phyloP scores from a whole-genome alignment of 768 basidiomycete genomes.

The Rhizopogon vesiculosus region DNA sequence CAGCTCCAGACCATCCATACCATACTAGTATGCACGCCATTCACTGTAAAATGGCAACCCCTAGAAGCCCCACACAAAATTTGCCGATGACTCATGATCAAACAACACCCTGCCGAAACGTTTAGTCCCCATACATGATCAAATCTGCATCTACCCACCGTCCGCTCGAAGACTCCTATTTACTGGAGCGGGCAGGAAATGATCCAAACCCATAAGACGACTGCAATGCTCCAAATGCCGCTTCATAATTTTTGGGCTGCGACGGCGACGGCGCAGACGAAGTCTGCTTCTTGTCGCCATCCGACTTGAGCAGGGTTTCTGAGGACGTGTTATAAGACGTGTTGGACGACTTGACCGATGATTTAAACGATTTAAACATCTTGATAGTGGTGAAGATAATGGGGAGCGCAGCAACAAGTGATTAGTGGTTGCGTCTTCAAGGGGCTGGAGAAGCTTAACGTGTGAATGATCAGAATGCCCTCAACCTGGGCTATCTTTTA shows the following conservation, averaged over 20 bases:
- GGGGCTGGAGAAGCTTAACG: neutral
- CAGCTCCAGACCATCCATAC: too few relatives aligned
- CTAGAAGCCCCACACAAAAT: neutral
- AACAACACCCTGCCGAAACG: too few relatives aligned
- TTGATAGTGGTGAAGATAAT: neutral
- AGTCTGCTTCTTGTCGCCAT: neutral
- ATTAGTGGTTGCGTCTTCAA: neutral
- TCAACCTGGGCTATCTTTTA: too few relatives aligned
- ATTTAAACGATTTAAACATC: neutral
- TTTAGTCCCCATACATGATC: neutral
- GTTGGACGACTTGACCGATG: neutral
- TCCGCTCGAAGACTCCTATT: neutral
- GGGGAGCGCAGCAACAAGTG: neutral
- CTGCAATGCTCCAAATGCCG: neutral
- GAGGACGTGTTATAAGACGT: neutral
- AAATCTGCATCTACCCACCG: neutral
- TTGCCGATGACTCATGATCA: neutral
- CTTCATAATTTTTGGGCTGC: conserved; percentile 3
- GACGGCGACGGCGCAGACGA: neutral
- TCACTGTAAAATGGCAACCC: too few relatives aligned
- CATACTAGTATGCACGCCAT: too few relatives aligned
- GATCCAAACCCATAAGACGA: conserved; percentile 1
- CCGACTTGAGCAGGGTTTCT: neutral
- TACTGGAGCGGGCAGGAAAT: neutral
- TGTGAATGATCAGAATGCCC: neutral